Conservation (phyloP, 768 basidiomycete species). For the Gloeostereum incarnatum region DNA sequence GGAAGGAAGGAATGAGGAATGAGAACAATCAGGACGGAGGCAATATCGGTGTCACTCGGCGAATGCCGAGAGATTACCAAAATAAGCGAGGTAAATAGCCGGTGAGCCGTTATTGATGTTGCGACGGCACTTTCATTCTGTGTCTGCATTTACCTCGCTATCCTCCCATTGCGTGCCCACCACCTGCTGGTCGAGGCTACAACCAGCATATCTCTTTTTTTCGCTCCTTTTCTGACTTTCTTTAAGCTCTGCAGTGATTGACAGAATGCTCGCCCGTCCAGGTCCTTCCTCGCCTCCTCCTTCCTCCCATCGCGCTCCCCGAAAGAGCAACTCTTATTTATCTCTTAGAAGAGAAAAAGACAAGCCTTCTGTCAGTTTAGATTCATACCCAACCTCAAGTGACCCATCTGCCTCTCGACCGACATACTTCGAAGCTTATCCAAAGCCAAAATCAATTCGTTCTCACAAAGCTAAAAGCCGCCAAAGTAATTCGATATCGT, state of each 20-base stretch:
- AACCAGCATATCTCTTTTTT: too few species aligned
- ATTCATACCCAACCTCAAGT: constrained; percentile 13
- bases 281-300: constrained; percentile 24
- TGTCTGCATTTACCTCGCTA: too few species aligned
- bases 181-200: too few species aligned
- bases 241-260: constrained; percentile 19
- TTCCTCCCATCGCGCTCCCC: constrained; percentile 33
- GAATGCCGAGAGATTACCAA: too few species aligned
- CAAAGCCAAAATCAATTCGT: constrained; percentile 27
- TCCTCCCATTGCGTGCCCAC: too few species aligned
- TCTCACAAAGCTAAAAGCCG: constrained; percentile 20
- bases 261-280: constrained; percentile 14
- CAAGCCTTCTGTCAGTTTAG: constrained; percentile 17
- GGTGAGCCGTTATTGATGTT: too few species aligned
- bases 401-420: constrained; percentile 21
- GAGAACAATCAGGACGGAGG: too few species aligned
- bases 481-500: constrained; percentile 4
- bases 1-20: too few species aligned
- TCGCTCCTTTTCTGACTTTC: too few species aligned
- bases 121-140: too few species aligned
- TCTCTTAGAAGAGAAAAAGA: constrained; percentile 45
- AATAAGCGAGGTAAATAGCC: too few species aligned
- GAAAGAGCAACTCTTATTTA: constrained; percentile 48
- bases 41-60: too few species aligned
- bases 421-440: constrained; percentile 39